These are phyloP conservation scores for Lenzites betulinus DNA, from an alignment of 768 basidiomycete species.

Conservation along the genomic window DNA sequence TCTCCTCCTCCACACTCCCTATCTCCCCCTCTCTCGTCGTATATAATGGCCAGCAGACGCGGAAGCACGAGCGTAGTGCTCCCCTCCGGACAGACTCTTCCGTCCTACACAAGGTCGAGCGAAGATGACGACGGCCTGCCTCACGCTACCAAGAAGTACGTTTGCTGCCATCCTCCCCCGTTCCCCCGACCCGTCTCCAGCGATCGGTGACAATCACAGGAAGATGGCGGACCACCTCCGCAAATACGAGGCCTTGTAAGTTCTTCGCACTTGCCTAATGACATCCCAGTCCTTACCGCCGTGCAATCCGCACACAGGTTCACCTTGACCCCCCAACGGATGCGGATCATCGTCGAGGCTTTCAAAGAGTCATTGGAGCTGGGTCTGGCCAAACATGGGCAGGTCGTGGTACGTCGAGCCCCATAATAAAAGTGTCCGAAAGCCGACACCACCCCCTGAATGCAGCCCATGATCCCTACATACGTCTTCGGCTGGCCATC, in stretches of 20 bases:
- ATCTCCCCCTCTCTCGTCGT: background rate
- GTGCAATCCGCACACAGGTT: slow-evolving; percentile 50
- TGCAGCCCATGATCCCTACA: slow-evolving; percentile 93
- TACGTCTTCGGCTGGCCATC: slow-evolving; percentile 96
- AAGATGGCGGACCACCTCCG: slow-evolving; percentile 94
- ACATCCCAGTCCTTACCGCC: background rate
- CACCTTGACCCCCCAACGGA: slow-evolving; percentile 84
- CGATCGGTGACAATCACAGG: slow-evolving; percentile 42
- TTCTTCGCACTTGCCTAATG: slow-evolving; percentile 26
- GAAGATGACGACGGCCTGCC: slow-evolving; percentile 81
- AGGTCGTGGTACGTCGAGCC: slow-evolving; percentile 76
- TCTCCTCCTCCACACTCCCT: background rate
- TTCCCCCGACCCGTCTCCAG: slow-evolving; percentile 18
- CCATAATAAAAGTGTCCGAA: background rate
- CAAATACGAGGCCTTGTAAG: slow-evolving; percentile 86
- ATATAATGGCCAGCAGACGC: slow-evolving; percentile 45
- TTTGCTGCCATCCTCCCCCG: slow-evolving; percentile 10
- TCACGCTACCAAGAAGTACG: slow-evolving; percentile 91
- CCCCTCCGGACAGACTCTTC: slow-evolving; percentile 71
- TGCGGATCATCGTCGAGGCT: slow-evolving; percentile 96
- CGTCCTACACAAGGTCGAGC: slow-evolving; percentile 81
- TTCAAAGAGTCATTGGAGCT: slow-evolving; percentile 90
- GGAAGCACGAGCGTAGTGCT: slow-evolving; percentile 76
- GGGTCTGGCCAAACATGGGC: slow-evolving; percentile 78
- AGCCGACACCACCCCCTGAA: background rate